Conservation (phyloP, 768 basidiomycete genomes). For the Asterophora lycoperdoides region DNA sequence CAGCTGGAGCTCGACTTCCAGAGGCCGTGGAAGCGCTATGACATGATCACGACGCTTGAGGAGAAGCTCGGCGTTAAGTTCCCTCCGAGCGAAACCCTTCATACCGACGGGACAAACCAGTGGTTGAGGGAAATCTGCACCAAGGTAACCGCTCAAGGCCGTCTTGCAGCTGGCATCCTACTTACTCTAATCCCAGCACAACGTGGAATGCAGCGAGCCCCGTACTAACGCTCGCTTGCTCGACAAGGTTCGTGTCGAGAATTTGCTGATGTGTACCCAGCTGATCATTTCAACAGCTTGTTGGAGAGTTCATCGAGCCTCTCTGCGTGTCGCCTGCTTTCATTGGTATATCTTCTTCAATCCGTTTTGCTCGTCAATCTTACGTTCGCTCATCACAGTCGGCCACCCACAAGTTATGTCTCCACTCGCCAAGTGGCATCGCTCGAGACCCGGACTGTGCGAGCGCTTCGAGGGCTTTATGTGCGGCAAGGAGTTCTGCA, state of each 20-base stretch:
- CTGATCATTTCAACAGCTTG: constrained; percentile 52
- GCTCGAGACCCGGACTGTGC: constrained; percentile 93
- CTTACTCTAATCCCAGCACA: constrained; percentile 52
- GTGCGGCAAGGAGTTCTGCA: constrained; percentile 97
- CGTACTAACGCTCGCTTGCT: constrained; percentile 92
- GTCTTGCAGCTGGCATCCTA: neutral
- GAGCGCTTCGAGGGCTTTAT: constrained; percentile 99
- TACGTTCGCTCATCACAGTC: constrained; percentile 39
- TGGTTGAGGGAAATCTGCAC: constrained; percentile 80
- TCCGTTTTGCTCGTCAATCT: neutral
- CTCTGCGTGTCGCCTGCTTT: constrained; percentile 96
- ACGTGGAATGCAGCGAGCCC: constrained; percentile 94
- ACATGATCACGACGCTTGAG: constrained; percentile 97
- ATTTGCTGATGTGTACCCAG: neutral
- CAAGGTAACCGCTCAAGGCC: constrained; percentile 54
- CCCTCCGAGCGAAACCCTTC: constrained; percentile 87
- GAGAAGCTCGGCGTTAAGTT: constrained; percentile 90
- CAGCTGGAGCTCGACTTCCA: constrained; percentile 80
- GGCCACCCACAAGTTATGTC: constrained; percentile 99
- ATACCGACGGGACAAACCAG: constrained; percentile 82
- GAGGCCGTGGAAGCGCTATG: constrained; percentile 96
- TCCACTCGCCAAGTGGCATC: constrained; percentile 97
- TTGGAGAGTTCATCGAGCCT: constrained; percentile 96
- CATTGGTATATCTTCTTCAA: constrained; percentile 53
- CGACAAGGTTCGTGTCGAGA: constrained; percentile 64